These are phyloP conservation scores for Parietaria judaica DNA, from an alignment of 306 rosid genomes.

Conservation along the genomic window DNA sequence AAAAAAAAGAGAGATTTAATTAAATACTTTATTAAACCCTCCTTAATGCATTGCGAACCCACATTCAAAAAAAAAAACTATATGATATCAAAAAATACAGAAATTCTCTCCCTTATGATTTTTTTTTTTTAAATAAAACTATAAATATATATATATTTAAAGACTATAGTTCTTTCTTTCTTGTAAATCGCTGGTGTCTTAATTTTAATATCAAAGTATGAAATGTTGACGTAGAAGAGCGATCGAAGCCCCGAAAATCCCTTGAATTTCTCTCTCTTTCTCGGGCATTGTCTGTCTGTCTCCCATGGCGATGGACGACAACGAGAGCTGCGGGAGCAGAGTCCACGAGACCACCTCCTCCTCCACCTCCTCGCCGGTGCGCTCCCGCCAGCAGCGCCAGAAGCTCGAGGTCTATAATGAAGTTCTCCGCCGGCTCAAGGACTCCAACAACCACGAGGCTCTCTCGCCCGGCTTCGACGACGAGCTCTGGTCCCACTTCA, in stretches of 20 bases:
- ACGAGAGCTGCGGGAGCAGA: slow-evolving; percentile 68
- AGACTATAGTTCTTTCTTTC: no score
- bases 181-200: no score
- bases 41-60: no score
- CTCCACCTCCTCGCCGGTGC: slow-evolving; percentile 38
- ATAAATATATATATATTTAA: no score
- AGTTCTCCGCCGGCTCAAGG: slow-evolving; percentile 80
- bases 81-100: no score
- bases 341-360: slow-evolving; percentile 30
- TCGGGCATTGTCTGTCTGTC: slow-evolving; percentile 5
- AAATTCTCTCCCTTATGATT: no score
- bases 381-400: slow-evolving; percentile 52
- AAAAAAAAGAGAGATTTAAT: background rate
- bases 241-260: no score
- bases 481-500: slow-evolving; percentile 88
- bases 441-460: slow-evolving; percentile 54
- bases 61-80: no score
- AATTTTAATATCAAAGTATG: no score
- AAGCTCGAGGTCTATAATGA: slow-evolving; percentile 81
- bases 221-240: no score
- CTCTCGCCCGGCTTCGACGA: slow-evolving; percentile 70
- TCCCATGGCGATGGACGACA: slow-evolving; percentile 54
- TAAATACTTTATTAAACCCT: background rate
- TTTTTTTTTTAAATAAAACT: no score
- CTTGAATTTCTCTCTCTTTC: background rate